These are phyloP conservation scores for Serendipita sp. DNA, from an alignment of 1,284 basidiomycete genomes.

Conservation along the genomic window DNA sequence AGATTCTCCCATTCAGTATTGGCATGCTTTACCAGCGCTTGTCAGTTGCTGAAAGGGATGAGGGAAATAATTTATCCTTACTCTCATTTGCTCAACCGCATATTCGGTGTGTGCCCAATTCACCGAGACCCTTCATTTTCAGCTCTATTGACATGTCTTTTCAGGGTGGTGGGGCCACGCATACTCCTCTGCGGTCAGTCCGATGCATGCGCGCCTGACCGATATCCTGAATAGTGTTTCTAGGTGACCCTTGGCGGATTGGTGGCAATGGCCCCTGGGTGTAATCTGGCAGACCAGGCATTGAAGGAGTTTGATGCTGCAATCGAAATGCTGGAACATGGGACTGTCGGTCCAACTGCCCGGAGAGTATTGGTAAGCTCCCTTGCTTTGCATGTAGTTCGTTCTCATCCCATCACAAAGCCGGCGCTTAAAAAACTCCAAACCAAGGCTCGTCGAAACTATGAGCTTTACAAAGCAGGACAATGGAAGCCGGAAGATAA, in stretches of 20 bases:
- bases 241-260: neutral
- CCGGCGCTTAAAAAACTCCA: neutral
- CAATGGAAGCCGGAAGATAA: neutral
- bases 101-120: neutral
- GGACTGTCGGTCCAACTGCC: neutral
- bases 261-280: neutral
- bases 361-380: neutral
- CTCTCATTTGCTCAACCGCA: neutral
- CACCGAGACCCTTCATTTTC: neutral
- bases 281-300: neutral
- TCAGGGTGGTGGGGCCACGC: constrained; percentile 2
- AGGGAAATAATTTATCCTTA: neutral
- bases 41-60: neutral
- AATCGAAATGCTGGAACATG: neutral
- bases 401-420: neutral
- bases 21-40: neutral
- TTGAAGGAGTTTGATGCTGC: neutral
- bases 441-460: neutral
- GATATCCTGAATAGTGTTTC: neutral
- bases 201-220: neutral
- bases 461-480: neutral
- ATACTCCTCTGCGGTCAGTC: neutral
- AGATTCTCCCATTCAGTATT: neutral
- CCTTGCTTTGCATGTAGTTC: neutral
- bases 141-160: neutral